Evolutionary conservation across 768 basidiomycete species (phyloP), one percentile per base, ranked within the genome.

Genomic region (Dioszegia aurantiaca): DNA sequence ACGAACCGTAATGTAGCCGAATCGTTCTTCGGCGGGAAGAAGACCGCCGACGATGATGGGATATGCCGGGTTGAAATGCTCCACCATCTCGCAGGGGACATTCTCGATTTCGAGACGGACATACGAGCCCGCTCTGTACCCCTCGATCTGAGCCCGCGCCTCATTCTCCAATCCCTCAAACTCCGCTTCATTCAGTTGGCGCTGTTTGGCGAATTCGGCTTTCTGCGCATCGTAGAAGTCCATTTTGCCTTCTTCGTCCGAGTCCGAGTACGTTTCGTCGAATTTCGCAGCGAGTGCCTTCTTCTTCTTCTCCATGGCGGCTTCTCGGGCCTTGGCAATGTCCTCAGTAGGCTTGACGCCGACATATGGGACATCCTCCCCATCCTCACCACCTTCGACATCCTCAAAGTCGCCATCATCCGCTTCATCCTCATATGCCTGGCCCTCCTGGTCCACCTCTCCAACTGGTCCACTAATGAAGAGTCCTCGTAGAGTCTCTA

Each of bases 221-320:
- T 97, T 99, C 76, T 88, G 86, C 71, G 87, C 85, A 47, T 86
- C 84, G 79, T 95, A 99, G 70, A 95, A 95, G 70, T 91, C 89
- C 74, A 84, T 77, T 67, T 88, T 87, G 28, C 74, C 78, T 17
- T 73, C 78, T 26, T 72, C 77, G 60, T 48, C 55, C 17, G 43
- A 33, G 2, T 88, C 87, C 64, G 92, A 90, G 76, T 97, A 97
- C 77, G 94, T 88, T 67, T 90, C 89, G 77, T 99, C 90, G 73
- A 99, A 99, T 76, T 94, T 93, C 64, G 86, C 85, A 78, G 95
- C 95, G 59, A 97, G 82, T 1, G 82, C 84, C 66, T 89, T 90
- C 79, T 97, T 97, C 79, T 94, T 97, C 28, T 83, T 82, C 9
- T 87, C 84, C 33, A 97, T 84, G 1, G 76, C 70, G 1, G 82